Evolutionary conservation across 257 asterid genomes (phyloP), one percentile per base, ranked within the genome.

Genomic region (Nyctanthes arbortristis): DNA sequence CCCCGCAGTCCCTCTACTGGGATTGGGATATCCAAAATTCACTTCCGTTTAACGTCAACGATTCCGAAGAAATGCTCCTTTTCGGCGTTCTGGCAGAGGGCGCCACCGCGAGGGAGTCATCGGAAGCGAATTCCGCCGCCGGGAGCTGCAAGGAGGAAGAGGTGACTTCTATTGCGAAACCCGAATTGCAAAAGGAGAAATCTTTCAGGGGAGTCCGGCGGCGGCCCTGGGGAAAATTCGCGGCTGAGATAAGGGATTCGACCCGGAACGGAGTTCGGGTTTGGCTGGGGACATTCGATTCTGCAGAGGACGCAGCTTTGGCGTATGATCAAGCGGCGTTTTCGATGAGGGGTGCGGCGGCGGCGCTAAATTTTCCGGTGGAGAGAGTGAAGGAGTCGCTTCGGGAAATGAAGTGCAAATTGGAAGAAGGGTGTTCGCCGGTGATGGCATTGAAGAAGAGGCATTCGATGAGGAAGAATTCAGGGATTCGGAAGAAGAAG

Each of bases 141-240:
- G 4, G 64, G 24, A n/a, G 22, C 32, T 6, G 70, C 27, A 34
- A 78, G 63, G 95, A 81, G 7, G 93, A 90, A 45, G 95, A 88
- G 70, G 93, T 82, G 0, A 80, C 76, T 64, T 83, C 90, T 2
- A 6, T 3, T 2, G 56, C 30, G 3, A 69, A 49, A 16, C 49
- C 56, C 2, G 61, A 40, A 13, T 5, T 13, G 35, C 55, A 33
- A 56, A 73, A 67, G 59, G 84, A 67, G 35, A 84, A 73, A 61
- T 71, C 81, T 0, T 86, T 81, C 81, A 64, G 97, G 30, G 97
- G 97, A 1, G 97, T 90, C 8, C 55, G 97, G 7, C 71, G 88
- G 80, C 80, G 97, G 72, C 97, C 97, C 18, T 88, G 97, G 97
- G 97, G 97, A 29, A 90, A 88, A 66, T 90, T 74, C 73, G 97